phyloP scores from a whole-genome alignment of 1,284 basidiomycete species.

The Sphaerobolus stellatus region DNA sequence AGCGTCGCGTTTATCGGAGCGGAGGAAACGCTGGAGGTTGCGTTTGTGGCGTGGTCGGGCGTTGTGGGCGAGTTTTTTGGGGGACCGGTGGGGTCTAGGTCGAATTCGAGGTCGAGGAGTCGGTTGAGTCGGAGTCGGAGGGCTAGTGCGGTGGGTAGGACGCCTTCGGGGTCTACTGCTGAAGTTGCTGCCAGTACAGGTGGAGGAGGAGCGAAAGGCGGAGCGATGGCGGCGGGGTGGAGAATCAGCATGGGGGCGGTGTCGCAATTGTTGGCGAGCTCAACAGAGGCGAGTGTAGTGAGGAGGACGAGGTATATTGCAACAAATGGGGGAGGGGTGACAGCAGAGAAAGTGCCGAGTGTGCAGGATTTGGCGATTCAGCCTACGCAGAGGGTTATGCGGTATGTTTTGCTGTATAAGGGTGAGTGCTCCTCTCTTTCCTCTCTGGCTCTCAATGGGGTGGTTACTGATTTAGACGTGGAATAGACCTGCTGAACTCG shows the following conservation, averaged over 20 bases:
- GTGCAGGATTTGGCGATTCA: slow-evolving; percentile 65
- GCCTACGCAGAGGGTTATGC: slow-evolving; percentile 66
- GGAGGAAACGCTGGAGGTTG: slow-evolving; percentile 53
- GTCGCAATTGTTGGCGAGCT: neutral
- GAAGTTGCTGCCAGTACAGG: neutral
- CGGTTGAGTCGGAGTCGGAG: slow-evolving; percentile 20
- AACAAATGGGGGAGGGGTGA: too few species aligned
- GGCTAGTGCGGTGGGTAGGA: slow-evolving; percentile 22
- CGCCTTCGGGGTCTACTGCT: slow-evolving; percentile 9
- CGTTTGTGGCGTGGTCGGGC: slow-evolving; percentile 62
- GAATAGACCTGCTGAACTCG: slow-evolving; percentile 47
- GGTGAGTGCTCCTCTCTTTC: slow-evolving; percentile 46
- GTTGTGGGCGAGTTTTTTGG: slow-evolving; percentile 60
- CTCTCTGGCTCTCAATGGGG: too few species aligned
- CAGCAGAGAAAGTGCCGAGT: slow-evolving; percentile 10
- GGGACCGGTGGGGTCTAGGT: slow-evolving; percentile 21
- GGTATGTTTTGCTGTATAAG: slow-evolving; percentile 66
- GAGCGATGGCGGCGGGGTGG: neutral
- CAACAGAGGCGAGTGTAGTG: neutral
- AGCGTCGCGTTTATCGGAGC: slow-evolving; percentile 55
- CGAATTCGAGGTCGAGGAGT: slow-evolving; percentile 21
- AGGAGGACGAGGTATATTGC: too few species aligned
- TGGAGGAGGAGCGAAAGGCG: neutral
- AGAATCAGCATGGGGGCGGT: neutral
- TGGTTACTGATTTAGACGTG: too few species aligned